A percentile compares a stretch with the other conserved stretches of the same genome.
Evolutionary conservation across 352 stramenopile species (phyloP).

Genomic region (Stephanocyclus meneghinianus): DNA sequence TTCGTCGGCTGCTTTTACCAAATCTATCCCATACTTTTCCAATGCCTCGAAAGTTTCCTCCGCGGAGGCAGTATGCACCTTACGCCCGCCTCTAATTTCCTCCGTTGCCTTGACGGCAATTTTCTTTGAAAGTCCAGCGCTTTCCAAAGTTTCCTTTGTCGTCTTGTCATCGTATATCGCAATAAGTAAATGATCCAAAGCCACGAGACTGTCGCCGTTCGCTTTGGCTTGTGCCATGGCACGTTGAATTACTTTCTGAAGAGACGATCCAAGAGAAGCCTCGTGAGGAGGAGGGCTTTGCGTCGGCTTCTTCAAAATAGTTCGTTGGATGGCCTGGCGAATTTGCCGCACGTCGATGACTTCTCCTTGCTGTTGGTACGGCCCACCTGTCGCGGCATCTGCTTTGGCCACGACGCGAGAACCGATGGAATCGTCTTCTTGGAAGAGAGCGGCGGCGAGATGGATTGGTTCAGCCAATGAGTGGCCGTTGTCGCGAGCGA

Average conservation of each 20-base stretch:
- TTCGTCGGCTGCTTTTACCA: conserved; percentile 77
- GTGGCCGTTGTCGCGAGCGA: conserved; percentile 77
- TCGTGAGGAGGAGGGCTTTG: conserved; percentile 75
- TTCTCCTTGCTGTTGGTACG: conserved; percentile 1
- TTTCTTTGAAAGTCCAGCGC: conserved; percentile 66
- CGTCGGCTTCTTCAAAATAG: conserved; percentile 72
- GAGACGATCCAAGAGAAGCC: conserved; percentile 48
- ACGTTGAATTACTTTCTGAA: conserved; percentile 69
- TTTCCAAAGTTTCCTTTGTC: conserved; percentile 56
- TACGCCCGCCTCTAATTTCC: conserved; percentile 69
- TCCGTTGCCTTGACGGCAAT: conserved; percentile 51
- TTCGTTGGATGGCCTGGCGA: conserved; percentile 60
- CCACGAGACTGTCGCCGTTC: conserved; percentile 76
- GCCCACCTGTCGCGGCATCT: conserved; percentile 16
- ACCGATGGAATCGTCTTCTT: conserved; percentile 71
- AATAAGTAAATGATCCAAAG: conserved; percentile 76
- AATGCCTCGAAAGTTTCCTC: conserved; percentile 80
- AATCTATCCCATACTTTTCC: conserved; percentile 83
- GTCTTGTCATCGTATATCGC: conserved; percentile 75
- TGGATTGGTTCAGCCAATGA: conserved; percentile 73
- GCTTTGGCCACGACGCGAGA: conserved; percentile 59
- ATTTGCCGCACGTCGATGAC: conserved; percentile 63
- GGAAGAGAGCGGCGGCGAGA: conserved; percentile 66
- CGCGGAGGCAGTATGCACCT: conserved; percentile 71
- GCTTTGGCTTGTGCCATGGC: conserved; percentile 66